Evolutionary conservation across 192 early-diverging fungal genomes (phyloP).

Genomic region (Pecoramyces ruminantium): DNA sequence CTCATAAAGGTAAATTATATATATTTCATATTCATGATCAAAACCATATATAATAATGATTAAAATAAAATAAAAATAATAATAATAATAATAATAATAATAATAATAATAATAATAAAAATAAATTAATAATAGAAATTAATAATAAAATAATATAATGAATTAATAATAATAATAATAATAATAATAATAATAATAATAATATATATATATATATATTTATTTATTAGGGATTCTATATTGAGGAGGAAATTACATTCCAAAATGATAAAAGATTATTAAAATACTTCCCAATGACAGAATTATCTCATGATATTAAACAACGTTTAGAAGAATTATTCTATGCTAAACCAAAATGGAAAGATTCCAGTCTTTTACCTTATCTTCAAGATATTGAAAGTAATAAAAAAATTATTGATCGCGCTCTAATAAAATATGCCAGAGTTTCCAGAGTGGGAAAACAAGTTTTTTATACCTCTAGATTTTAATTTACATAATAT

Average conservation of each 20-base stretch:
- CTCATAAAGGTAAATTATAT: neutral
- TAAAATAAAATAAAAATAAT: no score
- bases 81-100: no score
- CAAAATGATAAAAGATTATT: neutral
- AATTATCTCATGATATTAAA: neutral
- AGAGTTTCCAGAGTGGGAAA: neutral
- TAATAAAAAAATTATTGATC: neutral
- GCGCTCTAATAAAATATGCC: neutral
- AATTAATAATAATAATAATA: no score
- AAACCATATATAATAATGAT: no score
- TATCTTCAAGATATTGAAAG: neutral
- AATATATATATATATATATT: no score
- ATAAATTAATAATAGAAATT: no score
- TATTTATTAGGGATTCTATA: neutral
- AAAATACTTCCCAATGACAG: neutral
- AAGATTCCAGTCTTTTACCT: neutral
- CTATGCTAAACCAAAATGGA: neutral
- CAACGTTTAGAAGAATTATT: neutral
- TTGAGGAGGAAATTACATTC: neutral
- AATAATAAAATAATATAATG: no score
- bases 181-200: no score
- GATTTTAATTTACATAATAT: neutral
- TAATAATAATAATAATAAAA: no score
- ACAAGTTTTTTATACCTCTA: neutral
- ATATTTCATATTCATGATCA: no score